Evolutionary conservation across 331 rosid genomes (phyloP).

Genomic region (Acacia concinna): DNA sequence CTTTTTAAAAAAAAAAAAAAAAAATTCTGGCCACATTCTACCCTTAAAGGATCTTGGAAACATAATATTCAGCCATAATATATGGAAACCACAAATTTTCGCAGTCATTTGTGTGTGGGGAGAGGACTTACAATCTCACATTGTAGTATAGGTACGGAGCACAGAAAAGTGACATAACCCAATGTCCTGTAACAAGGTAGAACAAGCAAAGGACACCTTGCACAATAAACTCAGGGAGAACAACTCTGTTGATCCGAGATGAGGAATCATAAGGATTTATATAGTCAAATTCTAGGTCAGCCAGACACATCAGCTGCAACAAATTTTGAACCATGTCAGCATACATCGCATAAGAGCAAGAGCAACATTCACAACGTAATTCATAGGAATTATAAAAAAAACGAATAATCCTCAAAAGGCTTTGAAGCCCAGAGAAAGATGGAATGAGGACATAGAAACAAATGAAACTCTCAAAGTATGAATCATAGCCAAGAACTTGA

Average conservation of each 20-base stretch:
- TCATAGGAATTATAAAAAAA: not conserved
- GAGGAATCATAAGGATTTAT: constrained; percentile 92
- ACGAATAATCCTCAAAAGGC: constrained; percentile 6
- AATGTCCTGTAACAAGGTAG: constrained; percentile 75
- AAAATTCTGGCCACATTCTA: not conserved
- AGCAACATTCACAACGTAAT: constrained; percentile 15
- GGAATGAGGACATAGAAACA: not conserved
- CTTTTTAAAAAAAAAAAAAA: too few species aligned
- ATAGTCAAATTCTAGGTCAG: constrained; percentile 92
- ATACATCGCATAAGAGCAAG: not conserved
- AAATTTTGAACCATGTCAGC: constrained; percentile 24
- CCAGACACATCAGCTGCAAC: constrained; percentile 92
- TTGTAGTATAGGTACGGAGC: constrained; percentile 73
- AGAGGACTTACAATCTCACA: constrained; percentile 67
- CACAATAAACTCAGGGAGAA: constrained; percentile 65
- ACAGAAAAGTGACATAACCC: constrained; percentile 73
- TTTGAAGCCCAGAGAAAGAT: constrained; percentile 23
- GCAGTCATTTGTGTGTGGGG: not conserved
- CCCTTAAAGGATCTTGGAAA: not conserved
- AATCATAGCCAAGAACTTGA: not conserved
- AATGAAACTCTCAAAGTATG: not conserved
- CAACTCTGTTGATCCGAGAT: constrained; percentile 59
- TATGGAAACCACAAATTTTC: constrained; percentile 13
- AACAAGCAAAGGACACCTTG: constrained; percentile 57
- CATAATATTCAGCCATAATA: constrained; percentile 7